These are phyloP conservation scores for Phytophthora brassicae DNA, from an alignment of 352 stramenopile species.

Conservation along the genomic window DNA sequence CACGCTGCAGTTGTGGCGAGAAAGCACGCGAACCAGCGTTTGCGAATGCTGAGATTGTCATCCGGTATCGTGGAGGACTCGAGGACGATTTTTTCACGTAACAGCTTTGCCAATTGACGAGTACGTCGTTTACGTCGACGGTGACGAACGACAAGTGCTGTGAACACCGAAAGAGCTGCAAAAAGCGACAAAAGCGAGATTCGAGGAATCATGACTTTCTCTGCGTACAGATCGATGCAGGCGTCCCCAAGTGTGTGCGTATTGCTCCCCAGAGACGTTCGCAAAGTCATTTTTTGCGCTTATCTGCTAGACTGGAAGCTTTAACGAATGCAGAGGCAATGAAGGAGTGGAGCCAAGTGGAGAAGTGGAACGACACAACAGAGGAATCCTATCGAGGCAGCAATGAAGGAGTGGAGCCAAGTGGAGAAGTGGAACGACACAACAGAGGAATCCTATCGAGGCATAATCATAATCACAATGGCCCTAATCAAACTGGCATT, in stretches of 20 bases:
- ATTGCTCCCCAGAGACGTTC: conserved; percentile 22
- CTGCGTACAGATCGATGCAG: conserved; percentile 47
- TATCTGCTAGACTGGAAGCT: conserved; percentile 3
- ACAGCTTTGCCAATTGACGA: conserved; percentile 16
- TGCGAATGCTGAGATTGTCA: conserved; percentile 5
- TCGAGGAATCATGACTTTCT: conserved; percentile 44
- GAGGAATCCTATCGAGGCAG: neutral
- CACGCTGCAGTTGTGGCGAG: conserved; percentile 34
- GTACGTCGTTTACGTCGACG: conserved; percentile 8
- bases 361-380: conserved; percentile 4
- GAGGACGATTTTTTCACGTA: conserved; percentile 23
- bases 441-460: neutral
- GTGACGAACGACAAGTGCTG: conserved; percentile 10
- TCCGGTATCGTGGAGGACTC: neutral
- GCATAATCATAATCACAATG: no score
- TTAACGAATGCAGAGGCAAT: conserved; percentile 3
- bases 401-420: neutral
- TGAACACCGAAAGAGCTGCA: conserved; percentile 15
- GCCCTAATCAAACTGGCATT: neutral
- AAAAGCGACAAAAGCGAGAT: conserved; percentile 38
- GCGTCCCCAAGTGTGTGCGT: conserved; percentile 14
- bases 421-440: conserved; percentile 12
- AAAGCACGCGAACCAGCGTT: conserved; percentile 33
- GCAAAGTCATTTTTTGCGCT: conserved; percentile 11
- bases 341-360: neutral